Evolutionary conservation across 2,329 filamentous ascomycete species (phyloP).

Genomic region (Ceratocystis alfenasii): DNA sequence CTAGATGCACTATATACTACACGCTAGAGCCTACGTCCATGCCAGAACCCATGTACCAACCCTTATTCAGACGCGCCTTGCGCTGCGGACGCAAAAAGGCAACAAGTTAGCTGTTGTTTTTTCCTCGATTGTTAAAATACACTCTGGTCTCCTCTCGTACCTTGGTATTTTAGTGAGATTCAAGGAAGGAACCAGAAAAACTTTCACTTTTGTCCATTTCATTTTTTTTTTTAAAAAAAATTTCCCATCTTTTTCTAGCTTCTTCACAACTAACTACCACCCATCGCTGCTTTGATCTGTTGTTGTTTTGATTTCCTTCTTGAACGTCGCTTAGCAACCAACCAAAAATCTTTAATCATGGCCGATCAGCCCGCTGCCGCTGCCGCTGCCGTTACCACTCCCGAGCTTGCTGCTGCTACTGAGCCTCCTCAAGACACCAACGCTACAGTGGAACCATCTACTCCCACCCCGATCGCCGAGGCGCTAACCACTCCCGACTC

Average conservation of each 20-base stretch:
- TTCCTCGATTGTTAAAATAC: too few species aligned
- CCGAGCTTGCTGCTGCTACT: not conserved
- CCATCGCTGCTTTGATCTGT: too few species aligned
- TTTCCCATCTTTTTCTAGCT: too few species aligned
- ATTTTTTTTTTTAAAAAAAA: not conserved
- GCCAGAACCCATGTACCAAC: not conserved
- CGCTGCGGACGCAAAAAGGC: not conserved
- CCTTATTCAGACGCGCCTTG: not conserved
- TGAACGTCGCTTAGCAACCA: slow-evolving; percentile 4
- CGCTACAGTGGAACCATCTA: too few species aligned
- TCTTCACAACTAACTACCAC: too few species aligned
- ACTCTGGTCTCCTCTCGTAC: too few species aligned
- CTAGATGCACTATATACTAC: not conserved
- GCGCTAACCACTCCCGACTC: slow-evolving; percentile 2
- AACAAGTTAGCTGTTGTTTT: not conserved
- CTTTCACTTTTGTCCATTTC: not conserved
- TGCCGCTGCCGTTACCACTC: not conserved
- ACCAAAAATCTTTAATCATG: slow-evolving; percentile 5
- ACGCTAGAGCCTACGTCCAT: not conserved
- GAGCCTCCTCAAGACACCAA: too few species aligned
- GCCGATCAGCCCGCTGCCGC: slow-evolving; percentile 12
- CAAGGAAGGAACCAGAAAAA: not conserved
- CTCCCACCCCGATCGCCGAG: too few species aligned
- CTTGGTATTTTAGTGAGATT: too few species aligned
- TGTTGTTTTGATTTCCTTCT: not conserved